A percentile compares a stretch with the other conserved stretches of the same genome.
Evolutionary conservation across 345 rosid genomes (phyloP).

Genomic region (Eucalyptus curtisii): DNA sequence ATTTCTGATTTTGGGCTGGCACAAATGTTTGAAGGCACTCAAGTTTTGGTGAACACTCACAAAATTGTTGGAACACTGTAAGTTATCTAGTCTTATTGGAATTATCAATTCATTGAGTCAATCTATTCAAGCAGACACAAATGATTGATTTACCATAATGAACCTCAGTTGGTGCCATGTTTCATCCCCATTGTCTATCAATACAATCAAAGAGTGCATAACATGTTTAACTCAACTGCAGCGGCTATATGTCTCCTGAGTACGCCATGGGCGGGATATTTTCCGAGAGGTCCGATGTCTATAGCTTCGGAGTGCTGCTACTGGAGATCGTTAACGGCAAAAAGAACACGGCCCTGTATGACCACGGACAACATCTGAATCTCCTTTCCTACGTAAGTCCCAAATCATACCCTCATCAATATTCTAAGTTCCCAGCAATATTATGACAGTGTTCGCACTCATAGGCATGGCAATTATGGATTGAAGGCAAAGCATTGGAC

Average conservation of each 20-base stretch:
- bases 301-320: conserved; percentile 8
- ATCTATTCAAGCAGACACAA: not conserved
- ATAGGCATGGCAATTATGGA: not conserved
- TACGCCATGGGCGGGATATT: not conserved
- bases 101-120: not conserved
- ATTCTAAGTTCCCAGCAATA: not conserved
- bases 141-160: not conserved
- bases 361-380: not conserved
- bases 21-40: conserved; percentile 1
- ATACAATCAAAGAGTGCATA: not conserved
- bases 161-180: not conserved
- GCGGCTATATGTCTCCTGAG: conserved; percentile 13
- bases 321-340: conserved; percentile 6
- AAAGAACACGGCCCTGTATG: not conserved
- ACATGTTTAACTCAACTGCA: not conserved
- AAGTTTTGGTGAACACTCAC: not conserved
- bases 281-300: not conserved
- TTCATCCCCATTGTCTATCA: not conserved
- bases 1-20: conserved; percentile 33
- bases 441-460: not conserved
- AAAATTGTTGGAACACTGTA: conserved; percentile 16
- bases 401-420: not conserved
- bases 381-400: conserved; percentile 4
- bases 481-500: not conserved
- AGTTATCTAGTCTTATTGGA: not conserved